A percentile compares a stretch with the other conserved stretches of the same genome.
phyloP scores from a whole-genome alignment of 2,329 filamentous ascomycete species.

The Venturia aucupariae region DNA sequence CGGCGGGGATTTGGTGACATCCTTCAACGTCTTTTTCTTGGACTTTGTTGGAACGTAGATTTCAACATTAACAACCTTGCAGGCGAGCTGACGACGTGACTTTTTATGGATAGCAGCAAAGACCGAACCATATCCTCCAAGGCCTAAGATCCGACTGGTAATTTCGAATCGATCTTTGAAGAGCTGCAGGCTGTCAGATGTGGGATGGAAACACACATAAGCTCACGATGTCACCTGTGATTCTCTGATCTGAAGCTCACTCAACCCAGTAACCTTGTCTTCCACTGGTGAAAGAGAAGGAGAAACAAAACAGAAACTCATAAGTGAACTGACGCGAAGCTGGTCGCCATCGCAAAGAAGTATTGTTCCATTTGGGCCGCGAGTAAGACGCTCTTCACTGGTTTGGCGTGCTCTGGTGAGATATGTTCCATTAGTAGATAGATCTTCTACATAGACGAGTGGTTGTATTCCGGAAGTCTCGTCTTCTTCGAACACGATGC shows the following conservation, averaged over 20 bases:
- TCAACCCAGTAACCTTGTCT: neutral
- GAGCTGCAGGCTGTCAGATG: conserved; percentile 23
- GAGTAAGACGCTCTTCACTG: conserved; percentile 3
- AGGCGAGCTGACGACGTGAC: conserved; percentile 54
- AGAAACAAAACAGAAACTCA: conserved; percentile 6
- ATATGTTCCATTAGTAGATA: conserved; percentile 36
- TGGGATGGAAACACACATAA: neutral
- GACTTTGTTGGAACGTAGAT: neutral
- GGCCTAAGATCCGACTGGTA: conserved; percentile 42
- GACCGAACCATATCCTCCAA: conserved; percentile 45
- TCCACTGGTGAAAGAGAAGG: neutral
- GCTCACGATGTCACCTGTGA: conserved; percentile 9
- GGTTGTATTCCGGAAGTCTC: conserved; percentile 29
- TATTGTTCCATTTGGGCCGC: conserved; percentile 23
- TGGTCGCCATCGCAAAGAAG: conserved; percentile 37
- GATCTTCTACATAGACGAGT: conserved; percentile 38
- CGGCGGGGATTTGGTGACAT: neutral
- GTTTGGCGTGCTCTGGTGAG: conserved; percentile 17
- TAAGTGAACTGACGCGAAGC: conserved; percentile 22
- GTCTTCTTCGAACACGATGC: conserved; percentile 36
- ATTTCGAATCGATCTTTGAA: conserved; percentile 43
- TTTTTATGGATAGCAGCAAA: conserved; percentile 44
- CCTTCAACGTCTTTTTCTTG: neutral
- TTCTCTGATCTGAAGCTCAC: conserved; percentile 18
- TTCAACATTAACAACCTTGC: conserved; percentile 52